These are phyloP conservation scores for Neurospora hispaniola DNA, from an alignment of 495 filamentous ascomycete genomes.

Conservation along the genomic window DNA sequence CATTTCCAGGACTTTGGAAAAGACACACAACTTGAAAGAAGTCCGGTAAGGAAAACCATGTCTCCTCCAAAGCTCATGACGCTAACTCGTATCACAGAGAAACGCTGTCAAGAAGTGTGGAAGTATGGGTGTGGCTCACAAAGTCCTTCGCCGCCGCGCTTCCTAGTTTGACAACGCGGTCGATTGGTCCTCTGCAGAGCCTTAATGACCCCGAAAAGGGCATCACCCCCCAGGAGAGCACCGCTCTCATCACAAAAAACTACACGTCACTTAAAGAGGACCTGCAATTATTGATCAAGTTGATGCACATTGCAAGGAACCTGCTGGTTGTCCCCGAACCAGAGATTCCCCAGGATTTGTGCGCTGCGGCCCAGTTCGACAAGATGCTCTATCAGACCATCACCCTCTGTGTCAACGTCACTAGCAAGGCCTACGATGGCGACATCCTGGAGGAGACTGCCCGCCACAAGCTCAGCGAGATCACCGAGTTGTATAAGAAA, in stretches of 20 bases:
- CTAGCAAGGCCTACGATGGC: constrained; percentile 80
- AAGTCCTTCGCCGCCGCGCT: constrained; percentile 29
- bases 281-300: constrained; percentile 71
- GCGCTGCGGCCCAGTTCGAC: constrained; percentile 66
- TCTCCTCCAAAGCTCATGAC: neutral
- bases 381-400: constrained; percentile 75
- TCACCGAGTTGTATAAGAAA: constrained; percentile 61
- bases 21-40: constrained; percentile 40
- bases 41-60: constrained; percentile 33
- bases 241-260: constrained; percentile 69
- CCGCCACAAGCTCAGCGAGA: constrained; percentile 38
- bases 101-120: constrained; percentile 44
- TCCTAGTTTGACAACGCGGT: constrained; percentile 25
- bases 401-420: constrained; percentile 75
- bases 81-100: constrained; percentile 29
- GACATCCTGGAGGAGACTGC: constrained; percentile 62
- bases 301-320: constrained; percentile 78
- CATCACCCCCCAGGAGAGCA: constrained; percentile 46
- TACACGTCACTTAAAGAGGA: constrained; percentile 66
- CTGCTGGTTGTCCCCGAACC: constrained; percentile 62
- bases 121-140: constrained; percentile 60
- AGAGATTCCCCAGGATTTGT: constrained; percentile 77
- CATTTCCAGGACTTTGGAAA: constrained; percentile 41
- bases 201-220: constrained; percentile 35
- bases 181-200: constrained; percentile 25